These are phyloP conservation scores for Petunia hybrid DNA, from an alignment of 305 asterid species.

Conservation along the genomic window DNA sequence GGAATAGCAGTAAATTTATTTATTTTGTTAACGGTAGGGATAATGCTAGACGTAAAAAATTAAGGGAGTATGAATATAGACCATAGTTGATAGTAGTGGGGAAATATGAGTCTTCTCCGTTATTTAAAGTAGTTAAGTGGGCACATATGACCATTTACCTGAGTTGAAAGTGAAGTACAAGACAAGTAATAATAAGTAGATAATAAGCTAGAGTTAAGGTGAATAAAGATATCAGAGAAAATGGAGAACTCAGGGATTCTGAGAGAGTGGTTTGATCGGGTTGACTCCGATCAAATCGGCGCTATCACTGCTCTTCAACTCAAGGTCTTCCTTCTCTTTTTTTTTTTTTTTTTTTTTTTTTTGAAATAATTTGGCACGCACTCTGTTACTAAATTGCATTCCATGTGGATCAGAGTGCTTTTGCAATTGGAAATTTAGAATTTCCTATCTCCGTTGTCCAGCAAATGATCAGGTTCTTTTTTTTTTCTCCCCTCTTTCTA, in stretches of 20 bases:
- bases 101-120: no score
- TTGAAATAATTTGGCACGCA: neutral
- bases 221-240: neutral
- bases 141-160: no score
- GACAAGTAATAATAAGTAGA: no score
- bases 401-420: slow-evolving; percentile 57
- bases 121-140: no score
- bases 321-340: slow-evolving; percentile 51
- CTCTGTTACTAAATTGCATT: neutral
- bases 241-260: slow-evolving; percentile 67
- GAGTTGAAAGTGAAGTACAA: no score
- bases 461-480: slow-evolving; percentile 81
- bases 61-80: no score
- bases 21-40: no score
- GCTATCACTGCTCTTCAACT: slow-evolving; percentile 74
- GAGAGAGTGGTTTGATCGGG: slow-evolving; percentile 82
- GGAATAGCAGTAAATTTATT: no score
- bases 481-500: neutral
- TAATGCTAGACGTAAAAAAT: no score
- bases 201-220: no score
- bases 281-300: slow-evolving; percentile 70
- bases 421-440: slow-evolving; percentile 72
- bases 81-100: no score
- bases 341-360: neutral
- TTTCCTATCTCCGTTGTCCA: slow-evolving; percentile 75